A percentile compares a stretch with the other conserved stretches of the same genome.
Evolutionary conservation across 2,329 filamentous ascomycete genomes (phyloP).

Genomic region (Hypoxylon sp.): DNA sequence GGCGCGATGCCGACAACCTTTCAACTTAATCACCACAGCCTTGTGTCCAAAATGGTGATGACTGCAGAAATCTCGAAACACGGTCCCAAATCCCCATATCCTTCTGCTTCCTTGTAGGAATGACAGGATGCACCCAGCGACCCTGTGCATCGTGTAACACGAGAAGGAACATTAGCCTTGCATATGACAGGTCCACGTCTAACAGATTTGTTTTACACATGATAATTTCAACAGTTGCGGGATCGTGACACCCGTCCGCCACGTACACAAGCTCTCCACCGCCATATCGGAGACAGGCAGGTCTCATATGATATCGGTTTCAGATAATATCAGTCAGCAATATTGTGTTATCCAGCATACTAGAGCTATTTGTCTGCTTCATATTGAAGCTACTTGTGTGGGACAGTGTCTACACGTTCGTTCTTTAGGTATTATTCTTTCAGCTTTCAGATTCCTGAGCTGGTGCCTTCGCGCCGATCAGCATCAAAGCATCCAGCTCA

Average conservation of each 20-base stretch:
- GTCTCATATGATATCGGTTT: conserved; percentile 42
- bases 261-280: conserved; percentile 38
- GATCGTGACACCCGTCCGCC: conserved; percentile 32
- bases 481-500: conserved; percentile 17
- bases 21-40: conserved; percentile 23
- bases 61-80: conserved; percentile 42
- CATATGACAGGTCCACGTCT: conserved; percentile 38
- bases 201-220: conserved; percentile 29
- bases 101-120: conserved; percentile 33
- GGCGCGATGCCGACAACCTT: conserved; percentile 18
- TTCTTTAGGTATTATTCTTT: conserved; percentile 27
- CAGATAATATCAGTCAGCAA: conserved; percentile 32
- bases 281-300: conserved; percentile 41
- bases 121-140: conserved; percentile 24
- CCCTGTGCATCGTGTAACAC: conserved; percentile 24
- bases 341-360: conserved; percentile 24
- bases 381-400: conserved; percentile 13
- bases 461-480: conserved; percentile 19
- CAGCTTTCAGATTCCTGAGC: conserved; percentile 23
- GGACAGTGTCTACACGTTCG: conserved; percentile 25
- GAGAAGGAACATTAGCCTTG: conserved; percentile 32
- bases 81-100: conserved; percentile 37
- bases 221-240: conserved; percentile 32
- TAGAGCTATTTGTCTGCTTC: neutral
- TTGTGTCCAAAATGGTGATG: conserved; percentile 28